A percentile compares a stretch with the other conserved stretches of the same genome.
Evolutionary conservation across 768 basidiomycete species (phyloP).

Genomic region (Clavaria fumosa): DNA sequence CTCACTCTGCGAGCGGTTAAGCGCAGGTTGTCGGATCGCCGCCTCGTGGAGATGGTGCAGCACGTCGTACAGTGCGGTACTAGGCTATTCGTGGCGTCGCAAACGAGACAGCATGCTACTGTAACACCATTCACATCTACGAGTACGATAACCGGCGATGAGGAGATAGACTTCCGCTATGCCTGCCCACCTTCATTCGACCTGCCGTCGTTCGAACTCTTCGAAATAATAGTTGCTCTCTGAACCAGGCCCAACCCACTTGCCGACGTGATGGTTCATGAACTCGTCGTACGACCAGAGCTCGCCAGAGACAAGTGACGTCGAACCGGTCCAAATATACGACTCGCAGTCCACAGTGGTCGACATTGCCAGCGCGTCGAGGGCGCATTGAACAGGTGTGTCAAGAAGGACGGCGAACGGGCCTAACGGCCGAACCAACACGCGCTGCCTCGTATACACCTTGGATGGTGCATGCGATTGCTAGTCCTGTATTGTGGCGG

Average conservation of each 20-base stretch:
- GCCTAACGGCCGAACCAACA: slow-evolving; percentile 42
- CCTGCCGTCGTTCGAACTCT: no score
- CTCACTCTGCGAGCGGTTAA: no score
- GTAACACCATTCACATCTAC: no score
- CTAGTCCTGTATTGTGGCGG: slow-evolving; percentile 1
- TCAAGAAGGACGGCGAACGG: slow-evolving; percentile 15
- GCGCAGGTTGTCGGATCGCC: no score
- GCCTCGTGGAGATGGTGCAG: no score
- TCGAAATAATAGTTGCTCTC: no score
- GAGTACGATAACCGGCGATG: no score
- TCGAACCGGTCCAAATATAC: slow-evolving; percentile 49
- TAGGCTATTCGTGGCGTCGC: no score
- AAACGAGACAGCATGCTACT: no score
- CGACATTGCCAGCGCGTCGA: slow-evolving; percentile 4
- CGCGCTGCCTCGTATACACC: slow-evolving; percentile 11
- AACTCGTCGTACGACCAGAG: slow-evolving; percentile 82
- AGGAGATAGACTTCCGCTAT: no score
- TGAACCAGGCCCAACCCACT: slow-evolving; percentile 73
- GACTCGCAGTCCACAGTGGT: slow-evolving; percentile 31
- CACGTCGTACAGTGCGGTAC: no score
- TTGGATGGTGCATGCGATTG: slow-evolving; percentile 47
- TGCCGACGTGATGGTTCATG: slow-evolving; percentile 55
- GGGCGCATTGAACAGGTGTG: slow-evolving; percentile 1
- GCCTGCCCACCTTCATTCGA: no score
- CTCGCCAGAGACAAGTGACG: slow-evolving; percentile 29